Evolutionary conservation across 768 basidiomycete species (phyloP).

Genomic region (Suillus lakei): DNA sequence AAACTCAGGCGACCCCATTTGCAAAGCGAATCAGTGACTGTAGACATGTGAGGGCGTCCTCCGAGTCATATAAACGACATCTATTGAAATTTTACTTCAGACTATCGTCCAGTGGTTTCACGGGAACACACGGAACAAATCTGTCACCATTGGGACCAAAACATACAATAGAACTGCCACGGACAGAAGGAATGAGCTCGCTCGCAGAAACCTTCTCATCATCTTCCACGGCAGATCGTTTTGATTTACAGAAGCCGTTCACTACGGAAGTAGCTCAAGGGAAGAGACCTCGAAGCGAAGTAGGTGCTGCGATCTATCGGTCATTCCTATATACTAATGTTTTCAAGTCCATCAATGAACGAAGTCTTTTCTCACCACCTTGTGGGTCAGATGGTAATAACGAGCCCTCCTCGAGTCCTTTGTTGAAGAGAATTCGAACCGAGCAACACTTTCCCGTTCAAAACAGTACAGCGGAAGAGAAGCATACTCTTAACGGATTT

Average conservation of each 20-base stretch:
- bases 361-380: neutral
- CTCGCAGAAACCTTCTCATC: neutral
- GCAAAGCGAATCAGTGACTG: neutral
- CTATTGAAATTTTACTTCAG: neutral
- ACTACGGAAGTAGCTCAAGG: neutral
- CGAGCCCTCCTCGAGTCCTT: neutral
- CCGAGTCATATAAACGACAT: neutral
- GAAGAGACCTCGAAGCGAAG: slow-evolving; percentile 2
- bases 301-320: neutral
- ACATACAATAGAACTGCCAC: neutral
- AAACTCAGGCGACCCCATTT: neutral
- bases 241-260: neutral
- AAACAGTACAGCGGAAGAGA: neutral
- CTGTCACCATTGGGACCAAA: neutral
- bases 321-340: neutral
- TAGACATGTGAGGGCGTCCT: neutral
- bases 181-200: neutral
- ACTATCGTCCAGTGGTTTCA: too few species aligned
- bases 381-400: neutral
- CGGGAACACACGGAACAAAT: neutral
- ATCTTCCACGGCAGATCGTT: neutral
- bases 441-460: neutral
- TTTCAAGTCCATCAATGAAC: neutral
- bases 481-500: neutral
- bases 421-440: slow-evolving; percentile 3